Base-by-base conservation (phyloP, 352 stramenopile species). In the Globisporangium emineosum region DNA sequence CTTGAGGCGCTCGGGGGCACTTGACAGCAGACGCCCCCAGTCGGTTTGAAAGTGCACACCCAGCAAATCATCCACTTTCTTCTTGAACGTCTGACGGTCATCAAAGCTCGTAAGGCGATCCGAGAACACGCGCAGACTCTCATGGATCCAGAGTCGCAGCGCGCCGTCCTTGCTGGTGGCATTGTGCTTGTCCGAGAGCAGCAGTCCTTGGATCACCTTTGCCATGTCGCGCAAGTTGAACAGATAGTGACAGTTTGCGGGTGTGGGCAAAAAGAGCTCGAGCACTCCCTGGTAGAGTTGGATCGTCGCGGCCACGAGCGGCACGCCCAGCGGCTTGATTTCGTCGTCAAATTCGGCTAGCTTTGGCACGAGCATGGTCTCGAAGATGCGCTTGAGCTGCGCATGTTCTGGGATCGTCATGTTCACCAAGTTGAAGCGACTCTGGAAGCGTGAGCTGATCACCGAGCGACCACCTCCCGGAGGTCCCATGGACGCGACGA, bases 401-500 rank as follows among this genome's bases (percentile, higher is more conserved):
- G 85, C 73, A 52, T 94, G 79, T 60, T 95, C 85, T 3, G 84
- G 75, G 45, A 96, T 92, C 29, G 90, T 97, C 57, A 96, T 85
- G 70, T 98, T 97, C 8, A 98, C 77, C 0, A 98, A 57, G 61
- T 96, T 90, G 68, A 98, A 98, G 2, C 92, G 83, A 47, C 87
- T 94, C 67, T 98, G 92, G 47, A 96, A 97, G 7, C 93, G 83
- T 2, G 82, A 86, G 57, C 85, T 97, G 57, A 97, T 96, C 21
- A 96, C 83, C 0, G 88, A 94, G 13, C 92, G 78, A 1, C 92
- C 93, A 52, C 93, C 81, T n/a, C 82, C 82, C 23, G 89, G 85
- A 47, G 93, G 82, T 7, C 88, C 78, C 93, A 98, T 98, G 1
- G 89, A 84, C 6, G 85, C 85, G 2, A 98, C 72, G 47, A 97